Conservation (phyloP, 2,329 filamentous ascomycete species). For the Reticulascus tulasneorum region DNA sequence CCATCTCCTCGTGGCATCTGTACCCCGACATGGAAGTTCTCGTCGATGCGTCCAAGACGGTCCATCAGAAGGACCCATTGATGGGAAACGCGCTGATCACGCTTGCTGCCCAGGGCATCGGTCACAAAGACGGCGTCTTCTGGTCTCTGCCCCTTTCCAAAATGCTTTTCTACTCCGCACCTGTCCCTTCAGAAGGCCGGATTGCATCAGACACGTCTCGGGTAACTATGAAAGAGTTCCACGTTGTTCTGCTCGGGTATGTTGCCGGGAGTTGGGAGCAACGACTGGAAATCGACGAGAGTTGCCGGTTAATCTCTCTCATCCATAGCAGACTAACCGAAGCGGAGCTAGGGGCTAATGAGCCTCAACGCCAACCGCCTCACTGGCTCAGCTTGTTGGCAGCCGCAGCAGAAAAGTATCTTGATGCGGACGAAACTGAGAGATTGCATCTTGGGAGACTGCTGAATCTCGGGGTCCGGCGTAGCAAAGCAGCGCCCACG, state of each 20-base stretch:
- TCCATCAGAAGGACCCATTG: neutral
- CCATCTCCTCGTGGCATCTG: neutral
- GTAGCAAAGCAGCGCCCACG: no score
- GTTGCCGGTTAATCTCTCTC: no score
- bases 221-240: neutral
- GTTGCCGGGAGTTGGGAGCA: neutral
- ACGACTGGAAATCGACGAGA: neutral
- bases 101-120: neutral
- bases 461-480: no score
- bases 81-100: neutral
- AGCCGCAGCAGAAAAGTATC: neutral
- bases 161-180: neutral
- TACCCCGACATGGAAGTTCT: conserved; percentile 1
- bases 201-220: neutral
- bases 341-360: no score
- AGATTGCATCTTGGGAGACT: no score
- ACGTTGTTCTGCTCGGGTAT: neutral
- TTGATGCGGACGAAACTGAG: no score
- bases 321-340: no score
- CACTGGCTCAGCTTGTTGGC: neutral
- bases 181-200: neutral
- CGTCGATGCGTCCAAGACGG: neutral
- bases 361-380: no score
- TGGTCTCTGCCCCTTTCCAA: neutral
- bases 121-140: neutral